These are phyloP conservation scores for Nidularia pulvinata DNA, from an alignment of 768 basidiomycete species.

Conservation along the genomic window DNA sequence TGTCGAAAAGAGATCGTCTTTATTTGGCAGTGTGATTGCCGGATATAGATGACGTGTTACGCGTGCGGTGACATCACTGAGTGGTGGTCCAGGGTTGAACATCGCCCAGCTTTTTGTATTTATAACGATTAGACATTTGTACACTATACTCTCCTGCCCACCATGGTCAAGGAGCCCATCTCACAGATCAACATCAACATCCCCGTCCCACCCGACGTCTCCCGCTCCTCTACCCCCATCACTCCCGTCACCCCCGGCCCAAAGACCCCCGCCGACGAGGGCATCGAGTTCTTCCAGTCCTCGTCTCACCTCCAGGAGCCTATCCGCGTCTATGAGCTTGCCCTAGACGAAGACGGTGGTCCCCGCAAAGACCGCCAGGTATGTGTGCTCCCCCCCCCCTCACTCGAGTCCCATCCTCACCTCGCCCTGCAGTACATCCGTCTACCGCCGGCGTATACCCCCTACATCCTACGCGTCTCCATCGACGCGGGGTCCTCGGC, in stretches of 20 bases:
- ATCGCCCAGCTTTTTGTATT: too few relatives aligned
- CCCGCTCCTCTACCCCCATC: too few relatives aligned
- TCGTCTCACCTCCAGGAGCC: slow-evolving; percentile 53
- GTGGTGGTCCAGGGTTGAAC: too few relatives aligned
- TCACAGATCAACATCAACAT: too few relatives aligned
- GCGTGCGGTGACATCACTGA: too few relatives aligned
- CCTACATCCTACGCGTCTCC: slow-evolving; percentile 90
- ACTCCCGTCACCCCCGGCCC: slow-evolving; percentile 40
- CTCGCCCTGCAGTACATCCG: slow-evolving; percentile 77
- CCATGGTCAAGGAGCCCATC: too few relatives aligned
- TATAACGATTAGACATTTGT: too few relatives aligned
- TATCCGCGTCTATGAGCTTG: slow-evolving; percentile 84
- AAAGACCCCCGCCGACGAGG: slow-evolving; percentile 93
- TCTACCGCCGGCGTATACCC: slow-evolving; percentile 85
- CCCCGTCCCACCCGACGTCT: too few relatives aligned
- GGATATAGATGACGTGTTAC: too few relatives aligned
- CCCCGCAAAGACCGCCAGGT: slow-evolving; percentile 86
- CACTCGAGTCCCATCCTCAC: background rate
- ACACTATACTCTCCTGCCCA: too few relatives aligned
- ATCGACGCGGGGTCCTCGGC: slow-evolving; percentile 93
- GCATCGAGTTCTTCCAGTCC: slow-evolving; percentile 83
- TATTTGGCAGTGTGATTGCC: too few relatives aligned
- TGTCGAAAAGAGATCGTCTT: too few relatives aligned
- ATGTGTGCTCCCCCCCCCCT: slow-evolving; percentile 16
- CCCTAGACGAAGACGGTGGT: slow-evolving; percentile 88